Conservation (phyloP, 345 rosid species). For the Theobroma cacao region DNA sequence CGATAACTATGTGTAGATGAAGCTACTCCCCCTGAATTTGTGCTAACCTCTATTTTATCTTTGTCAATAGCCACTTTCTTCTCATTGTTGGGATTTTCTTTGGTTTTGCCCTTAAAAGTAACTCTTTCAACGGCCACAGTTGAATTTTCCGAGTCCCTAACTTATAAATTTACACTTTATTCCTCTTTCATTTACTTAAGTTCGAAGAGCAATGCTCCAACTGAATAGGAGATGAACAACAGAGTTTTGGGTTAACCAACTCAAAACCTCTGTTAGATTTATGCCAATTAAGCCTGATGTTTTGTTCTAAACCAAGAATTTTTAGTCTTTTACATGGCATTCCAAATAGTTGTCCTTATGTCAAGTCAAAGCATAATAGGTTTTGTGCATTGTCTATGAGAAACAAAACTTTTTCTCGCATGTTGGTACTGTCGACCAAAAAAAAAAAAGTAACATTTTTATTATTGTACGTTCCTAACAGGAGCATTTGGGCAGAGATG, state of each 20-base stretch:
- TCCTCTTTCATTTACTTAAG: background rate
- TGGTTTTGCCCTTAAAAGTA: background rate
- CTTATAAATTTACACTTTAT: background rate
- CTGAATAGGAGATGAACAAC: background rate
- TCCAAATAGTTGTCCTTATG: background rate
- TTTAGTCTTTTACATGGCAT: background rate
- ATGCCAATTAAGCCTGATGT: background rate
- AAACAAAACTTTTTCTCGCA: background rate
- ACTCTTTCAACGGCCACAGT: background rate
- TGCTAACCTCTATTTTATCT: background rate
- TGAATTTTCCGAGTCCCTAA: background rate
- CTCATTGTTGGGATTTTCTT: background rate
- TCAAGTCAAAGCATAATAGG: background rate
- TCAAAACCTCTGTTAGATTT: background rate
- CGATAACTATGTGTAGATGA: background rate
- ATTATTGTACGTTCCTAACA: slow-evolving; percentile 27
- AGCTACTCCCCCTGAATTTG: background rate
- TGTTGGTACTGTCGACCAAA: background rate
- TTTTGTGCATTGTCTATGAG: background rate
- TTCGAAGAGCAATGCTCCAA: background rate
- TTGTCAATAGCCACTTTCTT: background rate
- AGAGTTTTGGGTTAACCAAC: background rate
- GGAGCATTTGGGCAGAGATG: slow-evolving; percentile 93
- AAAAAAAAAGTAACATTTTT: slow-evolving; percentile 12
- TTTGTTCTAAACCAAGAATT: background rate